A percentile compares a stretch with the other conserved stretches of the same genome.
phyloP scores from a whole-genome alignment of 208 protist species.

The Trypanosoma caninum region DNA sequence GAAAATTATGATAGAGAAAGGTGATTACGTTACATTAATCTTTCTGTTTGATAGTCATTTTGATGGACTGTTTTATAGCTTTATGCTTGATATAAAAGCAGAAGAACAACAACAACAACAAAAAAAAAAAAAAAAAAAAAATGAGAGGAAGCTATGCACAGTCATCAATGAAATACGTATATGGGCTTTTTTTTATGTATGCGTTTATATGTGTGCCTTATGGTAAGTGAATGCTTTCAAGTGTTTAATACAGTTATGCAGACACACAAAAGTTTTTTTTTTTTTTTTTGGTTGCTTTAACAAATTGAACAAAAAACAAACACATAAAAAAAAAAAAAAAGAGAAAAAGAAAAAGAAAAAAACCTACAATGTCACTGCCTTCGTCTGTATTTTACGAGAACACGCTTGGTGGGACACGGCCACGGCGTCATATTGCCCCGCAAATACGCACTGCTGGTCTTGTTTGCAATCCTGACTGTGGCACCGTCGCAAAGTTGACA shows the following conservation, averaged over 20 bases:
- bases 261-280: no score
- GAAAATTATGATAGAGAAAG: no score
- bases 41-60: no score
- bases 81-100: no score
- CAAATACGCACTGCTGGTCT: constrained; percentile 72
- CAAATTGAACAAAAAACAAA: no score
- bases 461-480: constrained; percentile 34
- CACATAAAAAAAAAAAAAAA: neutral
- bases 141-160: no score
- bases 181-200: neutral
- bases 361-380: neutral
- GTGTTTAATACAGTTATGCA: no score
- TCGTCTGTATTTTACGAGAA: constrained; percentile 16
- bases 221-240: no score
- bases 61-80: no score
- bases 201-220: neutral
- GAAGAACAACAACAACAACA: neutral
- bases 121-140: neutral
- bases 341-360: neutral
- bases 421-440: constrained; percentile 62
- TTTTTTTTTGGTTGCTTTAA: no score
- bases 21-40: no score
- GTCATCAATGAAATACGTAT: no score
- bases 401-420: constrained; percentile 28
- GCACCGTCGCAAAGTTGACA: constrained; percentile 51